These are phyloP conservation scores for Tieghemostelium lacteum DNA, from an alignment of 78 protist species.

Conservation along the genomic window DNA sequence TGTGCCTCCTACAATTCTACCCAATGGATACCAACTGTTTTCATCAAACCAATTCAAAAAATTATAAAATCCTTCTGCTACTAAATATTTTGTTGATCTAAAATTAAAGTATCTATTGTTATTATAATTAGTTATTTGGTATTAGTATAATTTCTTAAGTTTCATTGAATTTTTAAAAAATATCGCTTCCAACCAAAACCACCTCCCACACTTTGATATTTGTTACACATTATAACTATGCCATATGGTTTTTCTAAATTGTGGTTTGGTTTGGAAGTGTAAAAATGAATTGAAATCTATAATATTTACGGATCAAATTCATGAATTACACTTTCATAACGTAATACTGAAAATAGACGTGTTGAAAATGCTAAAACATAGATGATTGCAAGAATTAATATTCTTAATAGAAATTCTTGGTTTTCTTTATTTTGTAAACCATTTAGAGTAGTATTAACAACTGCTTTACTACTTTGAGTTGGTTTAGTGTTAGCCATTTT, in stretches of 20 bases:
- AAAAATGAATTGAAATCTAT: background rate
- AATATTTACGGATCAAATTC: constrained; percentile 92
- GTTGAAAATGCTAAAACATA: constrained; percentile 92
- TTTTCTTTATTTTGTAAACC: constrained; percentile 28
- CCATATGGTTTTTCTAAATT: too few relatives aligned
- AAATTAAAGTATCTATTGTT: constrained; percentile 89
- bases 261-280: background rate
- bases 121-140: background rate
- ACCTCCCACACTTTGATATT: too few relatives aligned
- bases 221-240: too few relatives aligned
- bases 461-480: background rate
- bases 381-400: constrained; percentile 77
- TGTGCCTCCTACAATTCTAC: constrained; percentile 98
- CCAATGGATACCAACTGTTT: constrained; percentile 98
- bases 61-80: constrained; percentile 89
- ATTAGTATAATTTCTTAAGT: background rate
- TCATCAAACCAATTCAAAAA: constrained; percentile 99
- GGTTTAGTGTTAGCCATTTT: background rate
- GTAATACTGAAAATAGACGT: constrained; percentile 95
- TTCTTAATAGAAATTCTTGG: constrained; percentile 74
- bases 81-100: constrained; percentile 95
- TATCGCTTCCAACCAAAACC: too few relatives aligned
- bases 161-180: background rate
- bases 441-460: background rate
- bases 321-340: constrained; percentile 96